phyloP scores from a whole-genome alignment of 495 filamentous ascomycete genomes.

The Filosporella fistucella region DNA sequence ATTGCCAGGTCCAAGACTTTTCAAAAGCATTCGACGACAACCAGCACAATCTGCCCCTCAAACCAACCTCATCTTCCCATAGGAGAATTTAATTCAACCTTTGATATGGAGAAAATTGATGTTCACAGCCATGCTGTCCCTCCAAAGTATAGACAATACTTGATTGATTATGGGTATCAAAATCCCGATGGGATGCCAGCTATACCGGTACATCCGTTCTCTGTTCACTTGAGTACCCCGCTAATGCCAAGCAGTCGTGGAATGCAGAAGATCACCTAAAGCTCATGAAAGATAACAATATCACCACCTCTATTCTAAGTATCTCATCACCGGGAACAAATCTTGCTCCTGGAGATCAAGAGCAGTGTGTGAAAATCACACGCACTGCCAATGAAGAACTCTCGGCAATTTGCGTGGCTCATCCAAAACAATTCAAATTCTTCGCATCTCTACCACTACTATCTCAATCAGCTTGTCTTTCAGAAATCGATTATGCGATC shows the following conservation, averaged over 20 bases:
- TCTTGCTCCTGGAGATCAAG: slow-evolving; percentile 28
- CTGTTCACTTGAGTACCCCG: not conserved
- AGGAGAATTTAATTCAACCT: too few relatives aligned
- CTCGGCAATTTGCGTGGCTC: slow-evolving; percentile 29
- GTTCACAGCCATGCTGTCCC: not conserved
- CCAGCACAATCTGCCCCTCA: too few relatives aligned
- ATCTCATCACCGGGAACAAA: slow-evolving; percentile 46
- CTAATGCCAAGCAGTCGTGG: slow-evolving; percentile 33
- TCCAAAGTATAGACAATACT: not conserved
- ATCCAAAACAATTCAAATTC: slow-evolving; percentile 39
- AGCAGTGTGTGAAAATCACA: slow-evolving; percentile 28
- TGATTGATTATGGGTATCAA: not conserved
- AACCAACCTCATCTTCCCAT: too few relatives aligned
- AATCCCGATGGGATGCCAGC: not conserved
- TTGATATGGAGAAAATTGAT: too few relatives aligned
- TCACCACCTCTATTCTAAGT: slow-evolving; percentile 45
- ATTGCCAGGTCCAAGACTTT: too few relatives aligned
- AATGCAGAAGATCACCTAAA: slow-evolving; percentile 35
- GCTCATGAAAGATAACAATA: slow-evolving; percentile 39
- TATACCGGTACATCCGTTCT: not conserved
- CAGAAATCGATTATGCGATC: slow-evolving; percentile 38
- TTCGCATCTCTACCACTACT: slow-evolving; percentile 49
- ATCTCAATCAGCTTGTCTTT: slow-evolving; percentile 33
- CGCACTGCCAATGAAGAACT: slow-evolving; percentile 34
- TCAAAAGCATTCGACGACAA: too few relatives aligned